Base-by-base conservation (phyloP, 2,329 filamentous ascomycete genomes). In the Plenodomus biglobosus region DNA sequence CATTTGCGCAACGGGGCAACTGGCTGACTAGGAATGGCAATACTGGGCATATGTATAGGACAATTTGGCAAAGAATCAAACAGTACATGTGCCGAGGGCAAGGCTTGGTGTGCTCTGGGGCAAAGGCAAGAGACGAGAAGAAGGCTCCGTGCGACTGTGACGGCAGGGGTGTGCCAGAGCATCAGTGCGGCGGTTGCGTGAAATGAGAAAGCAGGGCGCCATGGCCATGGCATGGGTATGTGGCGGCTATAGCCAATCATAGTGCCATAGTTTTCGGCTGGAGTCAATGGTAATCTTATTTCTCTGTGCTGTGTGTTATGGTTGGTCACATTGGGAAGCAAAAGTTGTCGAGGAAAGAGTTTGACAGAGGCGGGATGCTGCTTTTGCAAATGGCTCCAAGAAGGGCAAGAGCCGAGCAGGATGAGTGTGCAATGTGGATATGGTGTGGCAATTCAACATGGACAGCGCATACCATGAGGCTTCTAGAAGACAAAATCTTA, bases 221-320 rank as follows among this genome's bases (percentile, higher is more conserved):
- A 46, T 52, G 49, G 18, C 49, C 42, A 44, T 40, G 40, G 45
- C 49, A 52, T 45, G 48, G 48, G 40, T 47, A 18, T 11, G 48
- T 45, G 38, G 39, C 42, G 39, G 30, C 16, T 24, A 46, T 50
- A 54, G 51, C 62, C 57, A 65, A 65, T 63, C 50, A 55, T 35
- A 45, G 50, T 40, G 38, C 32, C 22, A 34, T 48, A 38, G 48
- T 53, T 48, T 57, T n/a, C n/a, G 59, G 54, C 52, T 38, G 50
- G 50, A 51, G 46, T 58, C n/a, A 55, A 56, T 58, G 42, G 59
- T 57, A 64, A 64, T 64, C 55, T 59, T 52, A 55, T 49, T 59
- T 47, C 45, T 53, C 42, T 43, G 43, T 21, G 42, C 38, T 35
- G 21, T 41, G 21, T 47, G 46, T 47, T 48, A 24, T 24, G n/a